Evolutionary conservation across 177 flowering plant genomes (phyloP).

Genomic region (Vitis hybrid): DNA sequence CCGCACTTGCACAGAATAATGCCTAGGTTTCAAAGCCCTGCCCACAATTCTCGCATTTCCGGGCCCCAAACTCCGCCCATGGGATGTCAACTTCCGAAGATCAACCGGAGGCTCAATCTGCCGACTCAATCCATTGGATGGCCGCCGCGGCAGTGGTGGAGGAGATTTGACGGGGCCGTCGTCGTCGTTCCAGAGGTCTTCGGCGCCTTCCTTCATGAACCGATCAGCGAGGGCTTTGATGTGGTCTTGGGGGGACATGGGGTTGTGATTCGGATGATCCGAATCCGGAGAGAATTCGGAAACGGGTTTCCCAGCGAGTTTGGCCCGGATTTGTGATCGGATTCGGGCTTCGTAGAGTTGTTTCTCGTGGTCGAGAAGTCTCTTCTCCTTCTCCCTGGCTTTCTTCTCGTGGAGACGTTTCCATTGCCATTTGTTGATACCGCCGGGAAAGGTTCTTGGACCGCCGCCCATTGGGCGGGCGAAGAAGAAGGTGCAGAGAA

Average conservation of each 20-base stretch:
- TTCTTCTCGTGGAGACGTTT: conserved; percentile 94
- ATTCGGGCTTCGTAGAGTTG: conserved; percentile 85
- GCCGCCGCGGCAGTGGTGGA: conserved; percentile 12
- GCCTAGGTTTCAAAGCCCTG: conserved; percentile 16
- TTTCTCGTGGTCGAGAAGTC: conserved; percentile 81
- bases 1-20: conserved; percentile 38
- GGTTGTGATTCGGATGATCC: conserved; percentile 19
- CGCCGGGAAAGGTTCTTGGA: conserved; percentile 94
- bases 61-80: not conserved
- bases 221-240: conserved; percentile 79
- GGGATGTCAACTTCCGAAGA: conserved; percentile 8
- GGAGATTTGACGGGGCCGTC: conserved; percentile 63
- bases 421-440: conserved; percentile 98
- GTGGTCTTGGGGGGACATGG: conserved; percentile 67
- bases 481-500: conserved; percentile 33
- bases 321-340: conserved; percentile 73
- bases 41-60: too few relatives aligned
- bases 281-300: not conserved
- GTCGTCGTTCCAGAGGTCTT: conserved; percentile 86
- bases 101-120: conserved; percentile 19
- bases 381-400: conserved; percentile 78
- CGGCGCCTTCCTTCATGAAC: conserved; percentile 85
- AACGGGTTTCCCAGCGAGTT: conserved; percentile 32
- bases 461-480: conserved; percentile 90
- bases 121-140: not conserved